These are phyloP conservation scores for Effrenium voratum DNA, from an alignment of 73 alveolate genomes.

Conservation along the genomic window DNA sequence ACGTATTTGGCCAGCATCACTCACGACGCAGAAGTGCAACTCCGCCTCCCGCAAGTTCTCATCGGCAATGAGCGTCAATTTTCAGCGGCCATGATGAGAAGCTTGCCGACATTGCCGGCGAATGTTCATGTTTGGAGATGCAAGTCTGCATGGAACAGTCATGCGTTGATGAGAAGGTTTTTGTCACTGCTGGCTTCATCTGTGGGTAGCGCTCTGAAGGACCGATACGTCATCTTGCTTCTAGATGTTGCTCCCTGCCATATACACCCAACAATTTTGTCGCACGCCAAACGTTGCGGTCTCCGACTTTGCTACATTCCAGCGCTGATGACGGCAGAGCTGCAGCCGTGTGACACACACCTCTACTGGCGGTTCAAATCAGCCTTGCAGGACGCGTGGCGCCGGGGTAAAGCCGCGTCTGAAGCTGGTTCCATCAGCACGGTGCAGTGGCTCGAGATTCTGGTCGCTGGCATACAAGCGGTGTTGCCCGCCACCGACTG, in stretches of 20 bases:
- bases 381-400: background rate
- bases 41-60: background rate
- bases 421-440: background rate
- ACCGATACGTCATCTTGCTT: background rate
- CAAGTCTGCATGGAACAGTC: constrained; percentile 22
- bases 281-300: constrained; percentile 19
- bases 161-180: background rate
- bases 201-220: background rate
- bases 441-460: background rate
- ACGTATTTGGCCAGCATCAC: background rate
- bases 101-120: background rate
- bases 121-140: background rate
- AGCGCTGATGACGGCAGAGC: background rate
- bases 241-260: background rate
- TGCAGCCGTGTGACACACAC: constrained; percentile 35
- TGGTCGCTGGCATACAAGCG: background rate
- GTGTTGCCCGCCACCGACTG: background rate
- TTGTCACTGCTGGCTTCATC: background rate
- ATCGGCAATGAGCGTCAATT: constrained; percentile 5
- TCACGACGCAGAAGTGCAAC: constrained; percentile 7
- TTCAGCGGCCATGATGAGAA: background rate
- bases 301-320: constrained; percentile 15
- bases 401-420: background rate
- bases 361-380: background rate
- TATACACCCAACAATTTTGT: background rate